Base-by-base conservation (phyloP, 176 grass and related monocot genomes). In the Musa beccarii region DNA sequence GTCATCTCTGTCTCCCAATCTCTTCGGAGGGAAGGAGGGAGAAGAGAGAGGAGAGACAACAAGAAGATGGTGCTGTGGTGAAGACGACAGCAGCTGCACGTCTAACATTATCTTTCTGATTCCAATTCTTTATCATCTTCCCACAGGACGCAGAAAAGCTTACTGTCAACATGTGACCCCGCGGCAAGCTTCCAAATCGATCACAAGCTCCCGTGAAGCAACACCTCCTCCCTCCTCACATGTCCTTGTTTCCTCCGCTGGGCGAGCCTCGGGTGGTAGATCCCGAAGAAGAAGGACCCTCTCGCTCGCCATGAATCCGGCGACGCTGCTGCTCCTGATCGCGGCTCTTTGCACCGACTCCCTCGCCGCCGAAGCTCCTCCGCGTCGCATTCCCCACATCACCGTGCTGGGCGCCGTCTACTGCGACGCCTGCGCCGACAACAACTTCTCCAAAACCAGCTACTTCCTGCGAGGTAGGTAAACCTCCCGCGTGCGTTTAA, bases 381-480 rank as follows among this genome's bases (percentile, higher is more conserved):
- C 65, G 26, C 79, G 72, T 16, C 76, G 83, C 68, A 65, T 88
- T 79, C 86, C 70, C 28, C 94, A 95, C 76, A 89, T 99, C 73
- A 99, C 91, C 51, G 96, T 99, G 11, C 85, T 94, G 17, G 96
- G 96, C n/a, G 87, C 91, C 19, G 96, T 99, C 23, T 99, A 92
- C 79, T 99, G 96, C 53, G 96, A 99, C 49, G 83, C 86, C 75
- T 99, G 96, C 88, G 84, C 88, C 72, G 87, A 89, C 81, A 94
- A 99, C 74, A 89, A 86, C 54, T 99, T 99, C 86, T 99, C 96
- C 84, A 92, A 89, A 76, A 84, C 89, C 52, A 95, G 91, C 81
- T 99, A 92, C 83, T 99, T 99, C 83, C 72, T 99, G n/a, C 89
- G 89, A 94, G 96, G 96, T 91, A 94, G 96, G 96, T 91, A 66